Conservation (phyloP, 2,329 filamentous ascomycete species). For the Fusarium newnesense region DNA sequence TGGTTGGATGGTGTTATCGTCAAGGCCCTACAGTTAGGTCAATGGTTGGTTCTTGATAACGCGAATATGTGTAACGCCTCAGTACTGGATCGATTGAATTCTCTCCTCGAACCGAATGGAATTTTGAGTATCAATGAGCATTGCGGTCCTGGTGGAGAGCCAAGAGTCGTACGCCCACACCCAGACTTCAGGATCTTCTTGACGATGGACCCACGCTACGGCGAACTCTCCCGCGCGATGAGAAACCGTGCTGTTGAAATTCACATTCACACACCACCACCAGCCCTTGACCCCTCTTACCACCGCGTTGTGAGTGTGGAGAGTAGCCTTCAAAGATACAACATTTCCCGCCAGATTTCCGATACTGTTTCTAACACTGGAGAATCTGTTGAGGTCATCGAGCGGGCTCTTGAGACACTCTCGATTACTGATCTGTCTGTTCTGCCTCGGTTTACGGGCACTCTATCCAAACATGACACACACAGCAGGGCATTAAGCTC, state of each 20-base stretch:
- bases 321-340: constrained; percentile 60
- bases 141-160: constrained; percentile 81
- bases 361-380: constrained; percentile 39
- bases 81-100: constrained; percentile 93
- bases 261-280: constrained; percentile 68
- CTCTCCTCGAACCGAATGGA: constrained; percentile 89
- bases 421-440: constrained; percentile 58
- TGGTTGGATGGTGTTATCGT: constrained; percentile 96
- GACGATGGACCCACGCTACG: constrained; percentile 91
- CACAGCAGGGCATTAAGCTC: constrained; percentile 9
- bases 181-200: constrained; percentile 91
- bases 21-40: constrained; percentile 83
- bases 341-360: constrained; percentile 50
- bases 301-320: constrained; percentile 60
- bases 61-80: constrained; percentile 96
- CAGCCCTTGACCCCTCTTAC: constrained; percentile 47
- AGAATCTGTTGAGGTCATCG: constrained; percentile 43
- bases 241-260: constrained; percentile 94
- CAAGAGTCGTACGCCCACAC: constrained; percentile 83
- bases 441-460: constrained; percentile 49
- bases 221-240: constrained; percentile 96
- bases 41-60: constrained; percentile 96
- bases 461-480: constrained; percentile 18
- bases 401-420: constrained; percentile 58
- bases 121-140: constrained; percentile 93